Percentiles rank a stretch among this genome's conserved stretches.
Conservation (phyloP, 306 rosid genomes). For the Malus sylvestris region DNA sequence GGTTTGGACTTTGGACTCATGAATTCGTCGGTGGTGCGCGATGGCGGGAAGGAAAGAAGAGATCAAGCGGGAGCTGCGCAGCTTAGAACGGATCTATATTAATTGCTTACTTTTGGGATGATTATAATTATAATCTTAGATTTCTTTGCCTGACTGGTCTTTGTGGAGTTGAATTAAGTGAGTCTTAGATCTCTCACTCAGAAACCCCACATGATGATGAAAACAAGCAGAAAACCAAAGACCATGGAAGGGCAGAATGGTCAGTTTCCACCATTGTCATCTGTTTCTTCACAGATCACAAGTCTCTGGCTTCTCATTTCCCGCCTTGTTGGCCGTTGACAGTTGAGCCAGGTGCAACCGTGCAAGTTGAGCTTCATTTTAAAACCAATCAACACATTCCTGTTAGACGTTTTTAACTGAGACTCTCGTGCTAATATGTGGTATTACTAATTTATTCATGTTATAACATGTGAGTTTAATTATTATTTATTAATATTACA, state of each 20-base stretch:
- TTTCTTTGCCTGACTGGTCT: not conserved
- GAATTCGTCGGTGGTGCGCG: slow-evolving; percentile 37
- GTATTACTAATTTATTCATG: too few species aligned
- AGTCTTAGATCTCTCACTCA: not conserved
- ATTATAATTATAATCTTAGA: not conserved
- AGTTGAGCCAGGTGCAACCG: not conserved
- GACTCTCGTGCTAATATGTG: too few species aligned
- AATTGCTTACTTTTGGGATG: slow-evolving; percentile 8
- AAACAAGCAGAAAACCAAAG: not conserved
- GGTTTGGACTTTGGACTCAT: not conserved
- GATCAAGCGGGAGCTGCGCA: slow-evolving; percentile 59
- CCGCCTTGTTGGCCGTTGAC: slow-evolving; percentile 7
- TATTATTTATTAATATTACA: too few species aligned
- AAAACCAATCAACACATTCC: not conserved
- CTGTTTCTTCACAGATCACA: not conserved
- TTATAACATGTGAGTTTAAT: too few species aligned
- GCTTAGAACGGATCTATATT: slow-evolving; percentile 54
- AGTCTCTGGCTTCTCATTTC: not conserved
- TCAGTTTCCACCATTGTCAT: not conserved
- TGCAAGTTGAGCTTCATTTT: not conserved
- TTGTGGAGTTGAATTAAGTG: not conserved
- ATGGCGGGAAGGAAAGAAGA: slow-evolving; percentile 10
- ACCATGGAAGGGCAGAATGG: slow-evolving; percentile 3
- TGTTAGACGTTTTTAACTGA: too few species aligned
- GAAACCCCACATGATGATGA: not conserved